phyloP scores from a whole-genome alignment of 345 rosid species.

The Brassica cretica region DNA sequence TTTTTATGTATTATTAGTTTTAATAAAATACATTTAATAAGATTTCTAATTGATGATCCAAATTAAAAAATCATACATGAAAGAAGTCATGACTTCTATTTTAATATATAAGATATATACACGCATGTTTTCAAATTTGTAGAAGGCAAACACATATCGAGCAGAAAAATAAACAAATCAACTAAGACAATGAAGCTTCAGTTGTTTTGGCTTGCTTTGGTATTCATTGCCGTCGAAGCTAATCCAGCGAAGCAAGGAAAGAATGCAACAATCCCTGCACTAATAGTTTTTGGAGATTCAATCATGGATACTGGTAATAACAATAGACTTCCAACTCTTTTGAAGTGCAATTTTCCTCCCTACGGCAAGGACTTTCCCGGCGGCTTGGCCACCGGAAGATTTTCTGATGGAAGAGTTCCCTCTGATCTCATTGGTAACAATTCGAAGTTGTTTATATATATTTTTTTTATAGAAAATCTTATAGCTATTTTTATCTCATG shows the following conservation, averaged over 20 bases:
- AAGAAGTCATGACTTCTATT: no score
- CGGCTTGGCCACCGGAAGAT: no score
- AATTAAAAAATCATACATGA: no score
- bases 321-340: constrained; percentile 1
- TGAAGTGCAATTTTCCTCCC: no score
- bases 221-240: neutral
- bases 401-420: no score
- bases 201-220: neutral
- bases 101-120: neutral
- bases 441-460: neutral
- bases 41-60: no score
- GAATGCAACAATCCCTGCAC: constrained; percentile 1
- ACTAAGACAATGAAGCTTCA: constrained; percentile 20
- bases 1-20: no score
- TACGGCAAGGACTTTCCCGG: no score
- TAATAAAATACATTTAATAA: no score
- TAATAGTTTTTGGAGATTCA: no score
- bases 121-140: neutral
- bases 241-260: neutral
- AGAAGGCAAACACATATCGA: neutral
- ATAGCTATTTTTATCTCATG: neutral
- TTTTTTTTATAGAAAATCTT: neutral
- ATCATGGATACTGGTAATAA: constrained; percentile 28
- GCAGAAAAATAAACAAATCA: neutral
- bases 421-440: no score